Evolutionary conservation across 2,329 filamentous ascomycete genomes (phyloP).

Genomic region (Bimuria novae-zelandiae): DNA sequence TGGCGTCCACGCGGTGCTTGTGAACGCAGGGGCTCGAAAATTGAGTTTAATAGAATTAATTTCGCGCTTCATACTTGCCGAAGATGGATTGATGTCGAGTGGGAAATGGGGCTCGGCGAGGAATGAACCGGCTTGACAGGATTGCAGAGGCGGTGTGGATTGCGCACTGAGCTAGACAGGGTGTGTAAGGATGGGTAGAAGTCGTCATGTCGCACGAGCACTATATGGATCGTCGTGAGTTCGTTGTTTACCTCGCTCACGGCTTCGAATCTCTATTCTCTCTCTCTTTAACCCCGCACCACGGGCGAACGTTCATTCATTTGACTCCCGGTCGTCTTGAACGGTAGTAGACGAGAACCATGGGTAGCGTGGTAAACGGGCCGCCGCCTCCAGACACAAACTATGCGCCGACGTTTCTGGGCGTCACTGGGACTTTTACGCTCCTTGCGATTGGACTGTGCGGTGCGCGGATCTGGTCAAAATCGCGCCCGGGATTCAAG

Average conservation of each 20-base stretch:
- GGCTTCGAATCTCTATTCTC: background rate
- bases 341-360: background rate
- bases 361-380: background rate
- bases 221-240: background rate
- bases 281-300: background rate
- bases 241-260: background rate
- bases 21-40: too few relatives aligned
- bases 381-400: background rate
- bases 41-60: too few relatives aligned
- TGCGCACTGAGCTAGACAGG: too few relatives aligned
- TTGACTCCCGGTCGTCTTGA: background rate
- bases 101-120: too few relatives aligned
- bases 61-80: too few relatives aligned
- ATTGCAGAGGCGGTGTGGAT: too few relatives aligned
- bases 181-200: too few relatives aligned
- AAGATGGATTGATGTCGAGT: too few relatives aligned
- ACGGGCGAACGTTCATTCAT: background rate
- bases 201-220: background rate
- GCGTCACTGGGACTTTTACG: conserved; percentile 1
- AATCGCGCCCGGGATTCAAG: background rate
- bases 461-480: background rate
- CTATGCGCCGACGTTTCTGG: conserved; percentile 4
- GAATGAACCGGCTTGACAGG: too few relatives aligned
- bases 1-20: too few relatives aligned
- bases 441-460: background rate